These are phyloP conservation scores for Ogataea saltuana DNA, from an alignment of 805 yeast genomes.

Conservation along the genomic window DNA sequence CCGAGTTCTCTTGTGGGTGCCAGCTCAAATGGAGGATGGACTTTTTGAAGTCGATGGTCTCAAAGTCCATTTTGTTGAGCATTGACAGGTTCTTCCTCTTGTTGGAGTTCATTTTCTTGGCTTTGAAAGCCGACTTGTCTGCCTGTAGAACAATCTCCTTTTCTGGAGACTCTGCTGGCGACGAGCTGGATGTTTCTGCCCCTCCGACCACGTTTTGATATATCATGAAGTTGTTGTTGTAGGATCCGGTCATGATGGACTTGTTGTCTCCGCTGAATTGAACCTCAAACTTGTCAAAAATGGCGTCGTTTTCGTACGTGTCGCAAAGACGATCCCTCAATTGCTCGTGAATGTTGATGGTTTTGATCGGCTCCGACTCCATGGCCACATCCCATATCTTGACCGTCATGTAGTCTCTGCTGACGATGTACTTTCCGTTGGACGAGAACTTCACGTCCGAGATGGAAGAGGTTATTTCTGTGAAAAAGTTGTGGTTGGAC, in stretches of 20 bases:
- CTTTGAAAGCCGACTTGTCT: constrained; percentile 94
- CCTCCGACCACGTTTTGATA: constrained; percentile 73
- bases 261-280: constrained; percentile 91
- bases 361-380: constrained; percentile 93
- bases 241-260: constrained; percentile 94
- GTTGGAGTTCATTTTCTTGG: constrained; percentile 60
- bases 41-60: constrained; percentile 89
- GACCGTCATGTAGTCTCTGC: constrained; percentile 95
- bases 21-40: constrained; percentile 93
- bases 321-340: constrained; percentile 91
- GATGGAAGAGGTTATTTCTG: constrained; percentile 93
- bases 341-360: constrained; percentile 94
- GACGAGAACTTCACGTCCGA: constrained; percentile 90
- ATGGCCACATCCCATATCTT: constrained; percentile 98
- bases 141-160: constrained; percentile 88
- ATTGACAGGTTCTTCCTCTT: constrained; percentile 38
- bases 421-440: constrained; percentile 93
- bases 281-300: constrained; percentile 97
- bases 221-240: constrained; percentile 95
- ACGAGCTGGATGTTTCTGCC: constrained; percentile 5
- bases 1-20: constrained; percentile 97
- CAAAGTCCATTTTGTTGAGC: constrained; percentile 68
- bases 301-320: constrained; percentile 97
- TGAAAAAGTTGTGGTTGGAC: constrained; percentile 88
- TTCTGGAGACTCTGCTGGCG: constrained; percentile 31